Evolutionary conservation across 139 green algal genomes (phyloP), one percentile per base, ranked within the genome.

Genomic region (Deuterostichococcus epilithicus): DNA sequence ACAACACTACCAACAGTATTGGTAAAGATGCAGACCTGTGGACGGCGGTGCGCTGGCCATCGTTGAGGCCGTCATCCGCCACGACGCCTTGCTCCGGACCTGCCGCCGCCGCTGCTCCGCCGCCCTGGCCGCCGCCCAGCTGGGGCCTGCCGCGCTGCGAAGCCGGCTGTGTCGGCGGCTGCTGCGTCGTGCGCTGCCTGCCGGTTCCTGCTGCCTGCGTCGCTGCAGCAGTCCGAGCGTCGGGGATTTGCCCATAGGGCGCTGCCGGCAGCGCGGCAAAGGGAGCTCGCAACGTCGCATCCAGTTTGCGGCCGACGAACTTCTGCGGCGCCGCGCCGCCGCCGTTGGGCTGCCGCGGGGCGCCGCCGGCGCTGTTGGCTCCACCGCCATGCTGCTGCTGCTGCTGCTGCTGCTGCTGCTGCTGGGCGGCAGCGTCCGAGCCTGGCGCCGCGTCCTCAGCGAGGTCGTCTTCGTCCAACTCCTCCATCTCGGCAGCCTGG

Each of bases 1-100:
- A n/a, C n/a, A n/a, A n/a, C n/a, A n/a, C n/a, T n/a, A n/a, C n/a
- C n/a, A n/a, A n/a, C n/a, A n/a, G n/a, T n/a, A n/a, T 8, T 52
- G 42, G 10, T 8, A 52, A 13, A 13, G 10, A 13, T 8, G 42
- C 42, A 13, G 10, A 52, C 52, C 52, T 63, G n/a, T 47, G 32
- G 68, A 95, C 89, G 0, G 88, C 91, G 32, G 58, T 74, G 33
- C 74, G 65, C 89, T 97, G 92, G 37, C 94, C 88, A 26, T 66
- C 33, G 76, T 95, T 97, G 72, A 97, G 66, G 20, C n/a, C 22
- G 35, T 63, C 52, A 25, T 63, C 52, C 52, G 20, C 52, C 52
- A 63, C 52, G 18, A 63, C 28, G 52, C 52, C 52, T 20, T 63
- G 52, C 52, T 23, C 52, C 10, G 52, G 13, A 20, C 52, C 52